Percentiles rank a stretch among this genome's conserved stretches.
These are phyloP conservation scores for Moelleriella libera DNA, from an alignment of 2,329 filamentous ascomycete genomes.

Conservation along the genomic window DNA sequence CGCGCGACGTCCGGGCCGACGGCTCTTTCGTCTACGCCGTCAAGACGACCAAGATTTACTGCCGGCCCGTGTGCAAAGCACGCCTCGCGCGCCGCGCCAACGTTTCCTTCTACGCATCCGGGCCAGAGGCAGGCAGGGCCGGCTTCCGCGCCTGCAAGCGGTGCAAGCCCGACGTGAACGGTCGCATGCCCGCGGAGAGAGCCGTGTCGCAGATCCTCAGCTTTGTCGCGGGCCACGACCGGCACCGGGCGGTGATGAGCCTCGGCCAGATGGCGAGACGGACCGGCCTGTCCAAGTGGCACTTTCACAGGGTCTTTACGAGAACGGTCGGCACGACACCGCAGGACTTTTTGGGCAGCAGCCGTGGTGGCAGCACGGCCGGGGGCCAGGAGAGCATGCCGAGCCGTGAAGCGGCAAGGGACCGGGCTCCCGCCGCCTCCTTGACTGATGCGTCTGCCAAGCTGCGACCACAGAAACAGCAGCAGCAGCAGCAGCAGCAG, in stretches of 20 bases:
- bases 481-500: too few relatives aligned
- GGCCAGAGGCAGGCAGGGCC: slow-evolving; percentile 26
- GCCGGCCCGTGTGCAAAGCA: slow-evolving; percentile 45
- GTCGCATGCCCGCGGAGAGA: slow-evolving; percentile 25
- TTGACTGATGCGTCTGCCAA: too few relatives aligned
- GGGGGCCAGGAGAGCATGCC: too few relatives aligned
- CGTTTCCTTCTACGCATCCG: slow-evolving; percentile 36
- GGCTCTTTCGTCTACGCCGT: slow-evolving; percentile 29
- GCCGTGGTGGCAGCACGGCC: too few relatives aligned
- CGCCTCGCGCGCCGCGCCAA: slow-evolving; percentile 47
- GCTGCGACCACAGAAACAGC: too few relatives aligned
- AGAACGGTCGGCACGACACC: slow-evolving; percentile 35
- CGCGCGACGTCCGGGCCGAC: slow-evolving; percentile 20
- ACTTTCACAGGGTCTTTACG: slow-evolving; percentile 46
- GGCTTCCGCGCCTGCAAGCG: slow-evolving; percentile 45
- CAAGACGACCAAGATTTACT: slow-evolving; percentile 36
- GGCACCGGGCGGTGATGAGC: slow-evolving; percentile 10
- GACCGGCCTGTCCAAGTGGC: slow-evolving; percentile 39
- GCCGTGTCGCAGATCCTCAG: slow-evolving; percentile 26
- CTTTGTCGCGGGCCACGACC: slow-evolving; percentile 16
- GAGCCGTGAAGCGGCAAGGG: too few relatives aligned
- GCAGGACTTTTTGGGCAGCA: slow-evolving; percentile 15
- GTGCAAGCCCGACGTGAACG: slow-evolving; percentile 30
- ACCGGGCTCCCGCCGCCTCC: too few relatives aligned
- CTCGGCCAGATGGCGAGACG: slow-evolving; percentile 33